Evolutionary conservation across 164 flowering plant genomes (phyloP), one percentile per base, ranked within the genome.

Genomic region (Stephania yunnanensis): DNA sequence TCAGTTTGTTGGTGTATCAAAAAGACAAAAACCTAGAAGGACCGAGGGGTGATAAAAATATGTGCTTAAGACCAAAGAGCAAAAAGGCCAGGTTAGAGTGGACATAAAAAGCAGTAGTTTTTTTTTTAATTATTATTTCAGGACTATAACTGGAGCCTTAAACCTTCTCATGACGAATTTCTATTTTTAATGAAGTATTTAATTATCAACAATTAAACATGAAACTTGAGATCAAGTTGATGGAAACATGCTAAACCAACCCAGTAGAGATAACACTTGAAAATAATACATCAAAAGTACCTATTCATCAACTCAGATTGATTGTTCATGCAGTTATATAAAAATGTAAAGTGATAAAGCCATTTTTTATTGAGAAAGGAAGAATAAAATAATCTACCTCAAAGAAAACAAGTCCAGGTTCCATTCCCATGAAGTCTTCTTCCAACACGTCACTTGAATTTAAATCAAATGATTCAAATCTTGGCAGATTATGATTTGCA

Each of bases 401-500:
- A 76, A 95, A 95, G 87, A 82, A 93, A 73, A 92, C 93, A 79
- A 95, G 98, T 70, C 98, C 98, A 65, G 95, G 91, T 80, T 93
- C 98, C 82, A 84, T 81, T 48, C 84, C 92, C 96, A 95, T 92
- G 66, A 84, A 68, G 84, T 95, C 98, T 80, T 95, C 98, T 87
- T 95, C 98, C 95, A 95, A 82, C 68, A 92, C 78, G 83, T 93
- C 98, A 85, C 97, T 89, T 19, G 71, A 80, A 48, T 67, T 81
- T 74, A 91, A 82, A 78, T 93, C 84, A 80, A 87, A 92, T 22
- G 94, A 87, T 73, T 88, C 94, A 74, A 83, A 87, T 71, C 76
- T 86, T 61, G 97, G 95, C 83, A 92, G 81, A 72, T 31, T 71
- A 53, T 30, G 76, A 75, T 65, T 70, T 46, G 31, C 36, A 29